phyloP scores from a whole-genome alignment of 78 protist species.

The Isochrysis galbana region DNA sequence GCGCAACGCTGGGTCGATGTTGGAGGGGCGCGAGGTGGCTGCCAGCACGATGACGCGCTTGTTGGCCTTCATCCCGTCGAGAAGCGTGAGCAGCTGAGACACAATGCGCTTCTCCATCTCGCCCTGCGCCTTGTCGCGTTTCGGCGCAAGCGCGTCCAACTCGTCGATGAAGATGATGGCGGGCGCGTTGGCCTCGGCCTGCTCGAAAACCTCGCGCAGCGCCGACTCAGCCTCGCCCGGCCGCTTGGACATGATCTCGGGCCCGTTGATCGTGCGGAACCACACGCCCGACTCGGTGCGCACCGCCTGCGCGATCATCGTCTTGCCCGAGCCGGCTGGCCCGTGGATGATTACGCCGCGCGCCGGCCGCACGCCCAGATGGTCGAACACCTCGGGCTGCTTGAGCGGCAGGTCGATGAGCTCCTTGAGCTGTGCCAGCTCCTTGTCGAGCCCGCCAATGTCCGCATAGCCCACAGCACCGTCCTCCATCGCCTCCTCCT shows the following conservation, averaged over 20 bases:
- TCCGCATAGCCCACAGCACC: conserved; percentile 72
- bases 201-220: conserved; percentile 41
- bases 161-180: conserved; percentile 91
- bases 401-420: conserved; percentile 97
- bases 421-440: conserved; percentile 93
- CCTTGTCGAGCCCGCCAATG: conserved; percentile 90
- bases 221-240: conserved; percentile 93
- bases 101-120: conserved; percentile 98
- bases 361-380: conserved; percentile 95
- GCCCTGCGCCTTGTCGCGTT: conserved; percentile 97
- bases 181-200: conserved; percentile 44
- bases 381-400: conserved; percentile 97
- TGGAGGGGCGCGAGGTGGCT: conserved; percentile 20
- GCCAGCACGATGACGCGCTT: conserved; percentile 39
- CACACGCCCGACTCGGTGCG: conserved; percentile 99
- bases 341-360: conserved; percentile 93
- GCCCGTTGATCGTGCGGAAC: conserved; percentile 99
- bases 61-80: conserved; percentile 96
- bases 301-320: conserved; percentile 99
- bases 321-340: conserved; percentile 99
- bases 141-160: conserved; percentile 99
- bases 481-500: conserved; percentile 87
- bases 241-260: conserved; percentile 98
- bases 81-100: conserved; percentile 98
- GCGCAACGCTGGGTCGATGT: conserved; percentile 98